Percentiles rank a stretch among this genome's conserved stretches.
These are phyloP conservation scores for Tuber aestivum DNA, from an alignment of 495 filamentous ascomycete genomes.

Conservation along the genomic window DNA sequence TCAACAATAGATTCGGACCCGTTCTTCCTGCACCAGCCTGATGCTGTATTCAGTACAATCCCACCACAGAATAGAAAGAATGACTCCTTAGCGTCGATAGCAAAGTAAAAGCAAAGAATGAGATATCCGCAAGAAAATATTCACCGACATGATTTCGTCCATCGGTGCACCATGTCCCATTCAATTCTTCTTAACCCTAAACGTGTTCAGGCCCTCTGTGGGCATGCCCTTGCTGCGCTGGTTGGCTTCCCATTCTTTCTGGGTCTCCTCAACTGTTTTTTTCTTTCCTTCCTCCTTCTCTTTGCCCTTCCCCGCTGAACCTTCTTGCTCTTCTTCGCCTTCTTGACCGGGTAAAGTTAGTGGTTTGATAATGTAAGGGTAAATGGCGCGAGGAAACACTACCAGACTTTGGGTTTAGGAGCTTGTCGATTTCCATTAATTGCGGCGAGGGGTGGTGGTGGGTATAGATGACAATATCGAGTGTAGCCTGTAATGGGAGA, in stretches of 20 bases:
- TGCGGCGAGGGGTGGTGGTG: neutral
- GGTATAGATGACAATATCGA: neutral
- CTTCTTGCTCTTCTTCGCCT: neutral
- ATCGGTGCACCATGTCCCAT: neutral
- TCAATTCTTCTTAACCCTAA: constrained; percentile 29
- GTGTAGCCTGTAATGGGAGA: neutral
- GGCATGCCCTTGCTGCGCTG: constrained; percentile 34
- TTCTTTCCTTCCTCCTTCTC: constrained; percentile 13
- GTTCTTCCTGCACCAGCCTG: neutral
- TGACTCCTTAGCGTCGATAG: neutral
- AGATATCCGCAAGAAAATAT: neutral
- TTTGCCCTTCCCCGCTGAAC: constrained; percentile 15
- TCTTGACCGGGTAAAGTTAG: neutral
- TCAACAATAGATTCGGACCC: neutral
- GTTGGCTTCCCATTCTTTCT: constrained; percentile 31
- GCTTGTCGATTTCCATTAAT: constrained; percentile 30
- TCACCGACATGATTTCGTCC: neutral
- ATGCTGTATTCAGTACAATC: neutral
- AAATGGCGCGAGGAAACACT: neutral
- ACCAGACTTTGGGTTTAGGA: constrained; percentile 25
- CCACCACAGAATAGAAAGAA: neutral
- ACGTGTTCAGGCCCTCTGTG: constrained; percentile 27
- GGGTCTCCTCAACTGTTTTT: constrained; percentile 9
- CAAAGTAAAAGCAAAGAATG: neutral
- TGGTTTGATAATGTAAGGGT: neutral